These are phyloP conservation scores for Backusella morwellensis DNA, from an alignment of 192 early-diverging fungal genomes.

Conservation along the genomic window DNA sequence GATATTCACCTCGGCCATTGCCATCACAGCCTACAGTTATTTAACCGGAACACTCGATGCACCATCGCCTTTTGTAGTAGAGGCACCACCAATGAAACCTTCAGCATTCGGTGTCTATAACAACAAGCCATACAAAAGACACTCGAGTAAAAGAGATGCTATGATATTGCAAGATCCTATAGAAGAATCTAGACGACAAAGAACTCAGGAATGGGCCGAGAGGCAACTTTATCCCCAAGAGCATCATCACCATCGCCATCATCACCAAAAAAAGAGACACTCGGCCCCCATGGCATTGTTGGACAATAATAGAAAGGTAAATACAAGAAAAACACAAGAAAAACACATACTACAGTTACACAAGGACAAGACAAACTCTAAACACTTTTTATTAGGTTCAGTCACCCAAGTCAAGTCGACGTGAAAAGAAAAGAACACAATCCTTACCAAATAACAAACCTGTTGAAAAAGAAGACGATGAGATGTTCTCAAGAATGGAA, in stretches of 20 bases:
- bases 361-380: neutral
- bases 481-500: constrained; percentile 14
- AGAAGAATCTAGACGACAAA: constrained; percentile 11
- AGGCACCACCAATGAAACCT: neutral
- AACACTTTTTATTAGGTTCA: constrained; percentile 7
- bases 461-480: constrained; percentile 10
- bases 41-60: constrained; percentile 11
- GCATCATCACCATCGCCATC: neutral
- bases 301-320: constrained; percentile 2
- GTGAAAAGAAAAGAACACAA: constrained; percentile 7
- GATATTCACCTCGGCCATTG: constrained; percentile 22
- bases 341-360: neutral
- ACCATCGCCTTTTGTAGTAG: neutral
- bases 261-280: constrained; percentile 5
- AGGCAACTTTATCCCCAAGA: neutral
- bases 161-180: neutral
- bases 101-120: neutral
- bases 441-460: neutral
- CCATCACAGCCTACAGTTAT: constrained; percentile 19
- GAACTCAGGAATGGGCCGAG: constrained; percentile 21
- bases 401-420: neutral
- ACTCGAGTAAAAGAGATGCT: neutral
- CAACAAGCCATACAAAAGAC: neutral
- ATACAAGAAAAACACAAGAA: neutral
- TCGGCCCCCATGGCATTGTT: neutral